Percentiles rank a stretch among this genome's conserved stretches.
Conservation (phyloP, 495 filamentous ascomycete genomes). For the Tuber melanosporum region DNA sequence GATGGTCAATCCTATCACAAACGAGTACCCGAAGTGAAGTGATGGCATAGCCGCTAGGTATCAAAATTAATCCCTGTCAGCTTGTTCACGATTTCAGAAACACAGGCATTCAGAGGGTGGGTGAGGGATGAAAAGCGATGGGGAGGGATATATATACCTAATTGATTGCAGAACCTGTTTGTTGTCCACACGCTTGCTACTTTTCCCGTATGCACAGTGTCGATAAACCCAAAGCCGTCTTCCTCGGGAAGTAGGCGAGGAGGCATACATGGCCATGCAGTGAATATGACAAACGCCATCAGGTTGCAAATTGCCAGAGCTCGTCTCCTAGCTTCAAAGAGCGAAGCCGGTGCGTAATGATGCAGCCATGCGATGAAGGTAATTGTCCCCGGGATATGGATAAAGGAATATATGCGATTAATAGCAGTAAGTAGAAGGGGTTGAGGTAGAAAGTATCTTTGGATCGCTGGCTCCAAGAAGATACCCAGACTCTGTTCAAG, state of each 20-base stretch:
- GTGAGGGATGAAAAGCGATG: neutral
- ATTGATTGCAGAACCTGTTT: slow-evolving; percentile 63
- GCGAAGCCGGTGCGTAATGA: slow-evolving; percentile 53
- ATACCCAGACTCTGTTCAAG: slow-evolving; percentile 52
- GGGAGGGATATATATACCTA: slow-evolving; percentile 44
- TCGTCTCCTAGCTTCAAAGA: slow-evolving; percentile 58
- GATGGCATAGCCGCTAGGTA: slow-evolving; percentile 52
- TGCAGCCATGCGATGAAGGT: slow-evolving; percentile 61
- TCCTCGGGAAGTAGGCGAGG: slow-evolving; percentile 60
- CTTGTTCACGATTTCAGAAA: neutral
- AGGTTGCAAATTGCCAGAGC: slow-evolving; percentile 71
- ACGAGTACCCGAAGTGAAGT: slow-evolving; percentile 56
- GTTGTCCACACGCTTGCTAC: slow-evolving; percentile 64
- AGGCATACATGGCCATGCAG: slow-evolving; percentile 74
- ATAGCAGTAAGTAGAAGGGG: slow-evolving; percentile 37
- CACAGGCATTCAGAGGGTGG: neutral
- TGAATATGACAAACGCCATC: slow-evolving; percentile 70
- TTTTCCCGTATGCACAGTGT: slow-evolving; percentile 64
- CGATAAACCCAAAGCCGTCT: slow-evolving; percentile 60
- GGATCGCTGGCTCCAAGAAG: slow-evolving; percentile 42
- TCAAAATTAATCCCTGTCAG: slow-evolving; percentile 1
- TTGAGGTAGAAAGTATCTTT: slow-evolving; percentile 25
- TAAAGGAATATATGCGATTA: slow-evolving; percentile 70
- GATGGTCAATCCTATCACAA: slow-evolving; percentile 56
- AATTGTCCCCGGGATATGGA: slow-evolving; percentile 76